Evolutionary conservation across 2,329 filamentous ascomycete species (phyloP), one percentile per base, ranked within the genome.

Genomic region (Pseudofabraea citricarpa): DNA sequence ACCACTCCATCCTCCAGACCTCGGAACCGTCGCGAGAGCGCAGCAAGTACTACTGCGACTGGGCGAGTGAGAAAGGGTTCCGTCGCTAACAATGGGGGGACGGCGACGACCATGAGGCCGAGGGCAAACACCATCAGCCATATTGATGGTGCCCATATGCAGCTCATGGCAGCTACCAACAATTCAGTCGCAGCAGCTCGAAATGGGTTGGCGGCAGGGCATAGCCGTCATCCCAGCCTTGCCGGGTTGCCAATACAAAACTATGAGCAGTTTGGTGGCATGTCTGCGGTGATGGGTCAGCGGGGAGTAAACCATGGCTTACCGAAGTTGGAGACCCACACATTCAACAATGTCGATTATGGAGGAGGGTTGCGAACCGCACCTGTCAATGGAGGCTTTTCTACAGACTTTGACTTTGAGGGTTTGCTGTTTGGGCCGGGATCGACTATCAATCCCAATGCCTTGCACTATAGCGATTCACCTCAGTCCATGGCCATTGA

Each of bases 41-140:
- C 77, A 5, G 77, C 85, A 48, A 88, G 85, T 43, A 79, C 85
- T 48, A 81, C 83, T 7, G 74, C 77, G 6, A 77, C 83, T 52
- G 85, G 81, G 53, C 79, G 90, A 47, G 88, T 91, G 44, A 86
- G 93, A 48, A 97, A 97, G 72, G 95, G 91, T 64, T 97, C 93
- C 43, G 80, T 94, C 45, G 90, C 84, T 37, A 61, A 66, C 35
- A 74, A 71, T 54, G 73, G 68, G 40, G 63, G 69, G 23, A 72
- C 67, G 49, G 67, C 71, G 42, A 72, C 74, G 41, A 73, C 75
- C 10, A 90, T 91, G 79, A 79, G 93, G 52, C 93, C 91, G 18
- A 77, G 93, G 56, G 91, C 93, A 43, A 97, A 97, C 62, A 98
- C 93, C 27, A 94, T 98, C 59, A 93, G 90, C 60, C 90, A 97